These are phyloP conservation scores for Austroboletus festivus DNA, from an alignment of 768 basidiomycete genomes.

Conservation along the genomic window DNA sequence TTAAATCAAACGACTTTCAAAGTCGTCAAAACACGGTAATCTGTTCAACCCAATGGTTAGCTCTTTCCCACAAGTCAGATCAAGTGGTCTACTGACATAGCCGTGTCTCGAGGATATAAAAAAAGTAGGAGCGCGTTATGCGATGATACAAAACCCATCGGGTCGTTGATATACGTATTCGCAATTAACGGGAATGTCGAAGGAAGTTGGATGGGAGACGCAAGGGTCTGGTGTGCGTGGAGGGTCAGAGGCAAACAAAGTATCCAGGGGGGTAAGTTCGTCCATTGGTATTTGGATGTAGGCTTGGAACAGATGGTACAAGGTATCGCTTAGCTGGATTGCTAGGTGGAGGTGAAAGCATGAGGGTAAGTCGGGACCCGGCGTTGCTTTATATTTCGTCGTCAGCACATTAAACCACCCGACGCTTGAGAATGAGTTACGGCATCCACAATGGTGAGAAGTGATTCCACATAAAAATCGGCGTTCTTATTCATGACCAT, in stretches of 20 bases:
- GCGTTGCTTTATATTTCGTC: background rate
- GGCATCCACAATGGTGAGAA: no score
- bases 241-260: background rate
- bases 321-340: background rate
- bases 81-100: background rate
- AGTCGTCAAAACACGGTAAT: slow-evolving; percentile 5
- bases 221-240: background rate
- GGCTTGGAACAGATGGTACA: background rate
- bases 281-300: slow-evolving; percentile 6
- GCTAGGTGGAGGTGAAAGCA: background rate
- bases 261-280: background rate
- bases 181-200: background rate
- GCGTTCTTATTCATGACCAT: no score
- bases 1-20: slow-evolving; percentile 4
- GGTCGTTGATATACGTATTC: slow-evolving; percentile 1
- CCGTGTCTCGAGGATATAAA: background rate
- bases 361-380: background rate
- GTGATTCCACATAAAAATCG: no score
- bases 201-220: background rate
- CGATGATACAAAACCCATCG: background rate
- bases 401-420: background rate
- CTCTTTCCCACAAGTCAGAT: background rate
- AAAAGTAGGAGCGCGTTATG: background rate
- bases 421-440: no score
- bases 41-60: slow-evolving; percentile 1